Base-by-base conservation (phyloP, 495 filamentous ascomycete species). In the Penicillium antarcticum region DNA sequence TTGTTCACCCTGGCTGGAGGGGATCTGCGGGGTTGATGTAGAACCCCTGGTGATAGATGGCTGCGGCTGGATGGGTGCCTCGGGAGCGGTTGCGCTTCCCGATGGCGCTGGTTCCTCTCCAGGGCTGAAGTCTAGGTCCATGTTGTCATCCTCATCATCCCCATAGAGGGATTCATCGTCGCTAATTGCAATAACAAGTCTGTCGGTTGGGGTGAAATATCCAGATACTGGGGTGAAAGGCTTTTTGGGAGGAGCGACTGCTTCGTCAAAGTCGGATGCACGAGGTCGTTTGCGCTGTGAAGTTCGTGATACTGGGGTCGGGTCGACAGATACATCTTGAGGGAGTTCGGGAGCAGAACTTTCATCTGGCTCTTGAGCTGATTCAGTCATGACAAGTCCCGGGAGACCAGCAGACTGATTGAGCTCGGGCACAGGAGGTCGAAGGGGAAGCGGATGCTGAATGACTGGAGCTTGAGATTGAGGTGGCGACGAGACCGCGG, bases 281-380 rank as follows among this genome's bases (percentile, higher is more conserved):
- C 88, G 87, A n/a, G 88, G 89, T 17, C 92, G 85, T 66, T 96
- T 96, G 16, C 86, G 80, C 45, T 74, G 69, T 32, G 60, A 63
- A n/a, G 54, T 24, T 36, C 63, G 66, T 21, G 65, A 49, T 19
- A 66, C 52, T 21, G 60, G 51, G 14, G 63, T 62, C 12, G 63
- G 34, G 32, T 71, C 66, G 42, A 66, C 31, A 2, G 35, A n/a
- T 23, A 61, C 21, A 2, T 18, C 39, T 35, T 52, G 53, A 11
- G 48, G 41, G 12, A 51, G 47, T n/a, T 50, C 51, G 17, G 39
- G 24, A 32, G 33, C 18, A 14, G 45, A 16, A n/a, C 55, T 51
- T 23, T 45, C 38, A 17, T 47, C 35, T 10, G 42, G 18, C 7
- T 42, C 51, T 5, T 44, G 45, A 23, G 54, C 56, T 19, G 60